These are phyloP conservation scores for Aspergillus sp. DNA, from an alignment of 2,329 filamentous ascomycete species.

Conservation along the genomic window DNA sequence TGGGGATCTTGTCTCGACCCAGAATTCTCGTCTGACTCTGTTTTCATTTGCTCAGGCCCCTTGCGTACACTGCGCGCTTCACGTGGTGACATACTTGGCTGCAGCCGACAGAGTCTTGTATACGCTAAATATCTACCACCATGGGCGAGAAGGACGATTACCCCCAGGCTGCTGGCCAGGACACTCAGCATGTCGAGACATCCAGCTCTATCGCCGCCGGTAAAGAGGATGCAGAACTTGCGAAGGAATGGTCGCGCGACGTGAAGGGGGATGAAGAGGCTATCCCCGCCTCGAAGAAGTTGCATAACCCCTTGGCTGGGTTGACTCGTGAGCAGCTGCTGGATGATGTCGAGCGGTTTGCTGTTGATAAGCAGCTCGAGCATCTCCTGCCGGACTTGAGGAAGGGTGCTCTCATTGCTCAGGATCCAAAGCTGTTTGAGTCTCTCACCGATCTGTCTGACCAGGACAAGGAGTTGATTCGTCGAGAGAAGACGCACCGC, in stretches of 20 bases:
- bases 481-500: conserved; percentile 48
- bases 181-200: background rate
- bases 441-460: conserved; percentile 48
- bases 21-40: background rate
- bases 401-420: conserved; percentile 54
- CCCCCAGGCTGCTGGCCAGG: background rate
- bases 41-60: background rate
- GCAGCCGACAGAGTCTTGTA: background rate
- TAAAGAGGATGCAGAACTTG: background rate
- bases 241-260: background rate
- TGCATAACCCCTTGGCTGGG: conserved; percentile 54
- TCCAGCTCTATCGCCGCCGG: background rate
- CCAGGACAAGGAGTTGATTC: conserved; percentile 43
- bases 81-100: background rate
- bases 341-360: conserved; percentile 56
- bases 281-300: background rate
- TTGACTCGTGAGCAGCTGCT: conserved; percentile 56
- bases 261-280: background rate
- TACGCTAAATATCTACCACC: background rate
- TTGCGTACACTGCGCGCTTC: background rate
- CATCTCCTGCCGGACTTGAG: conserved; percentile 52
- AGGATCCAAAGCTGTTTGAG: conserved; percentile 52
- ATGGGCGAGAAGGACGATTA: background rate
- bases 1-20: background rate
- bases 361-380: conserved; percentile 47